These are phyloP conservation scores for Fusarium goolgardi DNA, from an alignment of 2,329 filamentous ascomycete genomes.

Conservation along the genomic window DNA sequence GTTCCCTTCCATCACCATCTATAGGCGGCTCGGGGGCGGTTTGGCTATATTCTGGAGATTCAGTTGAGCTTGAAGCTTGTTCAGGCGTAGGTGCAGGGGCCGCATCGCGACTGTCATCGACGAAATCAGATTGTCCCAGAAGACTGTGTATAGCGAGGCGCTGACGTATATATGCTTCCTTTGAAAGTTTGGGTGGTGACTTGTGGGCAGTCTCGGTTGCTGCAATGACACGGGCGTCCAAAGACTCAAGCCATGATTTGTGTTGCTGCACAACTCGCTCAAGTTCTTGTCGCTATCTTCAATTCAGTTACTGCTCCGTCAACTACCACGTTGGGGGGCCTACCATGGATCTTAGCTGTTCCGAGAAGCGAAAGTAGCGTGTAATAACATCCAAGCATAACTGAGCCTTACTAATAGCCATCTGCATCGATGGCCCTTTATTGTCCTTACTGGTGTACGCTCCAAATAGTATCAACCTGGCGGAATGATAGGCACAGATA, in stretches of 20 bases:
- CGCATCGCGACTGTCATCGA: constrained; percentile 54
- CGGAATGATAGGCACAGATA: constrained; percentile 57
- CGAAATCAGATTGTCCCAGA: constrained; percentile 54
- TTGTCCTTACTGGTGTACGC: constrained; percentile 44
- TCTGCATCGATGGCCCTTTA: constrained; percentile 44
- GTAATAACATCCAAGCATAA: constrained; percentile 44
- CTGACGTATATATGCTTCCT: constrained; percentile 45
- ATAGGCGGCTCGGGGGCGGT: constrained; percentile 22
- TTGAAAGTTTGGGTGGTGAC: constrained; percentile 33
- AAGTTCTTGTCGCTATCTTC: constrained; percentile 41
- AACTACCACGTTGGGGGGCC: rapidly evolving
- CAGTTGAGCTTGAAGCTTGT: constrained; percentile 37
- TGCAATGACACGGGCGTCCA: constrained; percentile 34
- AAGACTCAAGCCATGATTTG: constrained; percentile 42
- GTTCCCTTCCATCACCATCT: constrained; percentile 26
- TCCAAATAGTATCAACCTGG: constrained; percentile 53
- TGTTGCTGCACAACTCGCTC: constrained; percentile 45
- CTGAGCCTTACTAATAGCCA: constrained; percentile 45
- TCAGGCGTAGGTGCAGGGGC: constrained; percentile 40
- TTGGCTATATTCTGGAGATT: constrained; percentile 42
- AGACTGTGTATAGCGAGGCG: constrained; percentile 56
- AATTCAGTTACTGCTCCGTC: background rate
- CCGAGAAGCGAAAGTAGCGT: constrained; percentile 47
- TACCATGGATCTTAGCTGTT: constrained; percentile 46
- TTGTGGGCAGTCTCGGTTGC: constrained; percentile 20